Conservation (phyloP, 2,329 filamentous ascomycete genomes). For the Pseudogymnoascus sp. region DNA sequence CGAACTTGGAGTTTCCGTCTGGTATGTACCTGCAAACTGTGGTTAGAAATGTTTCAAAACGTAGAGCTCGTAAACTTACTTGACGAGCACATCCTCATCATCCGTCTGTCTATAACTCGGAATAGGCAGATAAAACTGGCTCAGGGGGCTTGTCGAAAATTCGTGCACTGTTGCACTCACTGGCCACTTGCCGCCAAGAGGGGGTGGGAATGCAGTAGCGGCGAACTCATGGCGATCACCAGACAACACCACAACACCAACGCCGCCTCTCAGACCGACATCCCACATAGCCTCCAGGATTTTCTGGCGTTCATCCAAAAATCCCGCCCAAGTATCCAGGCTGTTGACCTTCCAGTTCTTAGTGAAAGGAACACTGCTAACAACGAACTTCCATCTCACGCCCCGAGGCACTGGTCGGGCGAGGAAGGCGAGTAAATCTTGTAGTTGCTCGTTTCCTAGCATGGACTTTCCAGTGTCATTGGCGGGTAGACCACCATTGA, state of each 20-base stretch:
- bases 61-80: conserved; percentile 48
- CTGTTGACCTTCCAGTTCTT: conserved; percentile 93
- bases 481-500: conserved; percentile 53
- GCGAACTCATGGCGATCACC: conserved; percentile 97
- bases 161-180: conserved; percentile 68
- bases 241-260: conserved; percentile 75
- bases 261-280: conserved; percentile 59
- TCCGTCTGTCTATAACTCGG: conserved; percentile 77
- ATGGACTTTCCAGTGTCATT: conserved; percentile 70
- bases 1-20: conserved; percentile 83
- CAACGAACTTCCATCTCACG: conserved; percentile 88
- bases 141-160: conserved; percentile 84
- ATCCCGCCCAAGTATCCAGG: conserved; percentile 90
- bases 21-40: conserved; percentile 58
- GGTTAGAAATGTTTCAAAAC: not conserved
- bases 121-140: conserved; percentile 86
- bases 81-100: conserved; percentile 72
- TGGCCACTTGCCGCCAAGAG: conserved; percentile 53
- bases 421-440: conserved; percentile 73
- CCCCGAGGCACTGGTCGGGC: conserved; percentile 63
- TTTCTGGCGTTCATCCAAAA: conserved; percentile 67
- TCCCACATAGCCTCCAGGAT: conserved; percentile 93
- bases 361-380: conserved; percentile 87
- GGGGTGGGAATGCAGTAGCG: conserved; percentile 71
- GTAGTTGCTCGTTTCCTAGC: conserved; percentile 72